Evolutionary conservation across 1,139 yeast genomes (phyloP), one percentile per base, ranked within the genome.

Genomic region (Meyerozyma guilliermondii): DNA sequence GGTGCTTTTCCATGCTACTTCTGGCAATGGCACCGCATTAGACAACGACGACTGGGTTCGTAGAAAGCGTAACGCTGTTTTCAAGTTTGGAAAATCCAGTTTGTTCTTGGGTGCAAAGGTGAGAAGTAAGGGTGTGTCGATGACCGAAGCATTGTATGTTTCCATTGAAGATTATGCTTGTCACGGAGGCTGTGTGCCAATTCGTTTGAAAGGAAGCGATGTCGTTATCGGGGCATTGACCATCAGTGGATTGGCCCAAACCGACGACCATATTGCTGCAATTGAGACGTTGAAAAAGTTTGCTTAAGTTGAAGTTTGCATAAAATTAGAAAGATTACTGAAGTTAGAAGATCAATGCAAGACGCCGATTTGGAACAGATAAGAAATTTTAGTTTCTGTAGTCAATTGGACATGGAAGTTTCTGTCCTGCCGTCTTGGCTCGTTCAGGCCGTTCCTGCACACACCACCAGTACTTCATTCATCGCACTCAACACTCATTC

Each of bases 101-200:
- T 78, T 73, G 53, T 73, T 60, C 51, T 62, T 80, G 60, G 83
- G 84, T 11, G 70, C 70, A 49, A 75, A 77, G 54, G 55, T 74
- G 33, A 57, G 60, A 33, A 35, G 39, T 2, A 68, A 63, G 48
- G 59, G 54, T 1, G 48, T 55, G 44, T 43, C 66, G 1, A 46
- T 70, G 10, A 71, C 65, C 41, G 68, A 69, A 16, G 73, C 71
- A n/a, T 65, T 68, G 46, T 72, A 64, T 49, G 54, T 70, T 29
- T 63, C 71, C 20, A 64, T 73, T 16, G 48, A 51, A 23, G 81
- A 78, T n/a, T 80, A 68, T 51, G 80, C 84, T 9, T 59, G 70
- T 40, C 85, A 80, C 50, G 87, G 86, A 9, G 87, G 87, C 37
- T 78, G 80, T 42, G 72, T 80, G 42, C 85, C 86, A 2, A 60